Percentiles rank a stretch among this genome's conserved stretches.
phyloP scores from a whole-genome alignment of 805 yeast genomes.

The Candida coleopterorum region DNA sequence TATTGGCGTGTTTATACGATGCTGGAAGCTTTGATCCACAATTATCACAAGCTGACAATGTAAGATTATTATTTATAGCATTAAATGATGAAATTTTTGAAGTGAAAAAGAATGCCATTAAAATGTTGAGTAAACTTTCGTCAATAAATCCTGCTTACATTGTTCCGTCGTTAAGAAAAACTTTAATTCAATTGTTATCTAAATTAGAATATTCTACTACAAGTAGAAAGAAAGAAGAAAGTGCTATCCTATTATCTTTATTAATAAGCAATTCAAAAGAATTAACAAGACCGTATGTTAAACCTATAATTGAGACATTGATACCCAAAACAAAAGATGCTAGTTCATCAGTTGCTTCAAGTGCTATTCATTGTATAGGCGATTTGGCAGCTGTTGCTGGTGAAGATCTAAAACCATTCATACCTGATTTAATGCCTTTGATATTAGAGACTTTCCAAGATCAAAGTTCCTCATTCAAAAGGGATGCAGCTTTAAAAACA shows the following conservation, averaged over 20 bases:
- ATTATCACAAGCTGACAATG: conserved; percentile 89
- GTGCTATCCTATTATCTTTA: conserved; percentile 68
- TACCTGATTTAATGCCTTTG: conserved; percentile 78
- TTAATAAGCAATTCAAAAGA: conserved; percentile 74
- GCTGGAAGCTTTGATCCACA: conserved; percentile 84
- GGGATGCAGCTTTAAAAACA: conserved; percentile 86
- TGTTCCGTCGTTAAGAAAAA: conserved; percentile 85
- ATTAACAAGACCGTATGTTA: conserved; percentile 84
- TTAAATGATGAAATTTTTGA: conserved; percentile 86
- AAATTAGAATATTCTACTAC: conserved; percentile 78
- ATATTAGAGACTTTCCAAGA: conserved; percentile 86
- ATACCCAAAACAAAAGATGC: conserved; percentile 70
- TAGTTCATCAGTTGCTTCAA: conserved; percentile 79
- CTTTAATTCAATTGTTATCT: conserved; percentile 78
- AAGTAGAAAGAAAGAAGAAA: conserved; percentile 76
- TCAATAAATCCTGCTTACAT: conserved; percentile 91
- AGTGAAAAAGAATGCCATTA: conserved; percentile 73
- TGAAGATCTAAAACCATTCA: conserved; percentile 68
- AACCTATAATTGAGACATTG: conserved; percentile 82
- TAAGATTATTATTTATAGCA: conserved; percentile 78
- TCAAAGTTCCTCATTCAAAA: conserved; percentile 79
- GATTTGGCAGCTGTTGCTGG: conserved; percentile 87
- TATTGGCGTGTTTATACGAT: conserved; percentile 55
- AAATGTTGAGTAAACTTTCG: conserved; percentile 78
- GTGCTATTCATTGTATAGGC: conserved; percentile 82